Evolutionary conservation across 345 rosid genomes (phyloP).

Genomic region (Schrenkiella parvula): DNA sequence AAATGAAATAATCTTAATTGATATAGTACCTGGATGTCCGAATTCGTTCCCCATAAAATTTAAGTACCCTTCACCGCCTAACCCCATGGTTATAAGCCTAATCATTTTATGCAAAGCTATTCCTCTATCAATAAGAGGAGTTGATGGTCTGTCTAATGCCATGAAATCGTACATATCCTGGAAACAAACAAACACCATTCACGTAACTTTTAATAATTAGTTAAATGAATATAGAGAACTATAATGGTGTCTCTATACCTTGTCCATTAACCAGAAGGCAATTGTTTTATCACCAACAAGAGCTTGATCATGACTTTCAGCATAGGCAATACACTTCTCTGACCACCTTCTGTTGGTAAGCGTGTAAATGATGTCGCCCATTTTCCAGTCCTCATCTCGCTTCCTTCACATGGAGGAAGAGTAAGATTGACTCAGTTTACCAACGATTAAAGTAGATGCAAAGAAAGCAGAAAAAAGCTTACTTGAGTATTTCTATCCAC

Average conservation of each 20-base stretch:
- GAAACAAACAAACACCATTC: constrained; percentile 1
- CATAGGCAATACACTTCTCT: constrained; percentile 85
- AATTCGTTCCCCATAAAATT: constrained; percentile 99
- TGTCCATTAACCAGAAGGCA: constrained; percentile 99
- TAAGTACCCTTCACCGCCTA: constrained; percentile 97
- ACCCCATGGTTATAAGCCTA: constrained; percentile 92
- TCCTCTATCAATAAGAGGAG: constrained; percentile 86
- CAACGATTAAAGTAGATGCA: background rate
- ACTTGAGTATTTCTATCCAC: constrained; percentile 94
- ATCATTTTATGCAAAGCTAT: constrained; percentile 98
- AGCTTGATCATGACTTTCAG: constrained; percentile 99
- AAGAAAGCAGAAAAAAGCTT: constrained; percentile 17
- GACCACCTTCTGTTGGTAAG: constrained; percentile 89
- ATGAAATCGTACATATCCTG: constrained; percentile 99
- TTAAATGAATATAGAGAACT: background rate
- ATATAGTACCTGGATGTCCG: constrained; percentile 87
- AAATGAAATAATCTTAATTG: constrained; percentile 7
- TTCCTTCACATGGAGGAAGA: constrained; percentile 44
- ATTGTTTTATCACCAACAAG: constrained; percentile 97
- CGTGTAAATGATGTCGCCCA: constrained; percentile 65
- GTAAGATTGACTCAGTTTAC: background rate
- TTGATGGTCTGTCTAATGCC: constrained; percentile 85
- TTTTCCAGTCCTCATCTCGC: constrained; percentile 90
- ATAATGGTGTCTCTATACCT: constrained; percentile 40
- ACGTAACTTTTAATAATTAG: background rate